Percentiles rank a stretch among this genome's conserved stretches.
Evolutionary conservation across 1,284 basidiomycete species (phyloP).

Genomic region (Cutaneotrichosporon dermatis): DNA sequence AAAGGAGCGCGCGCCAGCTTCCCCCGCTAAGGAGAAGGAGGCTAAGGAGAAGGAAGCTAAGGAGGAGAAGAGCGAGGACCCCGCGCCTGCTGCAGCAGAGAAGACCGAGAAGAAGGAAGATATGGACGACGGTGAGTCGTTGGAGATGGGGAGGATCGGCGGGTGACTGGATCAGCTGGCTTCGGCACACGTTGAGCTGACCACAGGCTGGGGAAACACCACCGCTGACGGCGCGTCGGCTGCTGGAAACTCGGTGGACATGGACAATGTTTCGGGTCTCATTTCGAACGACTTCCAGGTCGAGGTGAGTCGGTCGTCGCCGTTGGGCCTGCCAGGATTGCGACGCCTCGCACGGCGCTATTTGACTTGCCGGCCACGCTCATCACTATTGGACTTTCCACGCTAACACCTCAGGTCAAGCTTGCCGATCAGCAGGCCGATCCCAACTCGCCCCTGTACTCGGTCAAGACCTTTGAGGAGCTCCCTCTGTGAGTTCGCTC

Average conservation of each 20-base stretch:
- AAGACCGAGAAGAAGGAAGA: constrained; percentile 5
- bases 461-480: constrained; percentile 90
- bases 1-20: constrained; percentile 14
- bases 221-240: not conserved
- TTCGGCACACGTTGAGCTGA: not conserved
- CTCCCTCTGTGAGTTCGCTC: constrained; percentile 69
- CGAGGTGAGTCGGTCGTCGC: constrained; percentile 25
- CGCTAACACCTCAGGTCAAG: constrained; percentile 64
- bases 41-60: not conserved
- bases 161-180: not conserved
- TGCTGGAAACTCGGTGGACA: constrained; percentile 1
- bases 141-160: not conserved
- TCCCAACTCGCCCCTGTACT: constrained; percentile 90
- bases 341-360: too few species aligned
- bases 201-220: constrained; percentile 4
- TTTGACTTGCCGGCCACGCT: too few species aligned
- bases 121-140: constrained; percentile 14
- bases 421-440: constrained; percentile 95
- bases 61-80: not conserved
- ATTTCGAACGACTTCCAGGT: constrained; percentile 44
- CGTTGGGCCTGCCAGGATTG: too few species aligned
- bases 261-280: constrained; percentile 23
- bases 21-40: not conserved
- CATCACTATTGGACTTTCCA: too few species aligned
- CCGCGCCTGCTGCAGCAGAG: not conserved